Conservation (phyloP, 352 stramenopile genomes). For the Elongisporangium prolatum region DNA sequence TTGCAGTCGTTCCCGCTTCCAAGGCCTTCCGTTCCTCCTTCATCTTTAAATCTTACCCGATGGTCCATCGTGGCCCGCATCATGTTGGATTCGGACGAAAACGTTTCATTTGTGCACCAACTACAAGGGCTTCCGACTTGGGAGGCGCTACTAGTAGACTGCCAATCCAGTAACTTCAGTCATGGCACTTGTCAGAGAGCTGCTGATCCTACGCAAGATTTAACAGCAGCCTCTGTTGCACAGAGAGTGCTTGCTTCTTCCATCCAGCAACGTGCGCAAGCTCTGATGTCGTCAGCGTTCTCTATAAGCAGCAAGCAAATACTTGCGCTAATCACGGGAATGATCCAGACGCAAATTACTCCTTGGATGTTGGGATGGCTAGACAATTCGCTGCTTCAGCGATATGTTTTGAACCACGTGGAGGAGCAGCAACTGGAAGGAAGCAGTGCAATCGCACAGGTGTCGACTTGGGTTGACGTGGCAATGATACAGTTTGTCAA, state of each 20-base stretch:
- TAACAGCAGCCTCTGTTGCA: no score
- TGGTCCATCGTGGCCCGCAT: constrained; percentile 17
- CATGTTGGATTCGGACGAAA: constrained; percentile 25
- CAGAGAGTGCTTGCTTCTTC: no score
- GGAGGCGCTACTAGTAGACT: constrained; percentile 29
- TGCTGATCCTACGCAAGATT: no score
- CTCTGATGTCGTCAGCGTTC: neutral
- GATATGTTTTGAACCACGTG: constrained; percentile 27
- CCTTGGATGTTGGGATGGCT: constrained; percentile 42
- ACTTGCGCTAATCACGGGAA: constrained; percentile 6
- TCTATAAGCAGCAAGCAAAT: neutral
- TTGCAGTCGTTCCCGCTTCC: constrained; percentile 18
- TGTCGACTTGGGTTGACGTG: constrained; percentile 12
- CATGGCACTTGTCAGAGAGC: no score
- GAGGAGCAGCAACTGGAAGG: constrained; percentile 6
- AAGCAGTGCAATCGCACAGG: neutral
- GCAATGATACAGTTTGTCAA: constrained; percentile 45
- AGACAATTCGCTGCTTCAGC: constrained; percentile 26
- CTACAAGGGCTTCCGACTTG: constrained; percentile 33
- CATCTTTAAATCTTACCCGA: neutral
- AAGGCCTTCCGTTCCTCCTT: neutral
- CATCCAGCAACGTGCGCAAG: no score
- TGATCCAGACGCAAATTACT: constrained; percentile 22
- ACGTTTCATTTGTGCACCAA: constrained; percentile 22
- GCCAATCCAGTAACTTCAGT: constrained; percentile 12